Base-by-base conservation (phyloP, 192 early-diverging fungal species). In the Coemansia sp. region DNA sequence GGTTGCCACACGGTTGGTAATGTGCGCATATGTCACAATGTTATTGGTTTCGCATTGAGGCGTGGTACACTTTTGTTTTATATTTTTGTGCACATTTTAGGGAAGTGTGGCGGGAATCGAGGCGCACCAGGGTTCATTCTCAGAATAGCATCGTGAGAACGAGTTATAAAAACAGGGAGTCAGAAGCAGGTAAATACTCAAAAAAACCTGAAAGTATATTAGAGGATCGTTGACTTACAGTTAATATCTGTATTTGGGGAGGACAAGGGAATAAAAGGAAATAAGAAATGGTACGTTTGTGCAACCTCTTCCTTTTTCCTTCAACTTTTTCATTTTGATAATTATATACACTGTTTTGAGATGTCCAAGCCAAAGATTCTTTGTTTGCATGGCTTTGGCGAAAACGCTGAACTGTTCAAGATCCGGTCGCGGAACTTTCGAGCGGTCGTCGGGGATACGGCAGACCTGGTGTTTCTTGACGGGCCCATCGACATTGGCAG, bases 301-400 rank as follows among this genome's bases (percentile, higher is more conserved):
- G 3, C 39, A 10, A 41, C 39, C 39, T 41, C 39, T 41, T 16
- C 39, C 14, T 41, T 41, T 41, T 41, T 41, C 39, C 9, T 41
- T 41, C 3, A 41, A 14, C 39, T 41, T 41, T 41, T 41, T 10
- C 10, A 12, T 16, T 41, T 41, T 41, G 0, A 14, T 16, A 14
- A 10, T 16, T 16, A 41, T 41, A 14, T 41, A 14, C 14, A 10
- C 39, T 41, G 11, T 41, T 41, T 9, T 41, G 9, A 41, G 25
- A 74, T 71, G 65, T 8, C 52, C 54, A 80, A 68, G 60, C 72
- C 77, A 51, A 80, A 71, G 68, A 74, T 80, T 52, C 69, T 80
- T 19, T 80, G 77, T 50, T 62, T 80, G 26, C 77, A 80, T 22
- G 77, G 77, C 6, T 80, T 74, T 38, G 77, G 65, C 27, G 77